Evolutionary conservation across 768 basidiomycete species (phyloP), one percentile per base, ranked within the genome.

Genomic region (Solioccasus polychromus): DNA sequence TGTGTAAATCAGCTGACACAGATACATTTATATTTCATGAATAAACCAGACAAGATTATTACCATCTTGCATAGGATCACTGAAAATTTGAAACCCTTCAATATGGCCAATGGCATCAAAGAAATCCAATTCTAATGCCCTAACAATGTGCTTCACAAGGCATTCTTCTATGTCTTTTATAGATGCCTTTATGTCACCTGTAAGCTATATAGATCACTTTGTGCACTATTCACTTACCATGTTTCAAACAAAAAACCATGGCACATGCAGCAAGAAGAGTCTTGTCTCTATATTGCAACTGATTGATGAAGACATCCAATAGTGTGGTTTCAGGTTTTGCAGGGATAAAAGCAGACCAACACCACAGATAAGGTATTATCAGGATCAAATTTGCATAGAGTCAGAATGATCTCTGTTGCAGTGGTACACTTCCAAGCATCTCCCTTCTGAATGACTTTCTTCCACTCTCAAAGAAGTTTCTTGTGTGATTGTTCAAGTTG

Each of bases 31-130:
- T 61, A 14, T 49, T 32, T 12, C 41, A n/a, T 20, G 15, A 18
- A n/a, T n/a, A n/a, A n/a, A n/a, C n/a, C n/a, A n/a, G n/a, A n/a
- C n/a, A n/a, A n/a, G n/a, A n/a, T n/a, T 19, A 15, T 51, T 51
- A 61, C 60, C 49, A 4, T 54, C 24, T 30, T 48, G 44, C 54
- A 61, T 59, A 7, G 62, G 38, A 20, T 61, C 44, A 1, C 36
- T 34, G 15, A 61, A 61, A 2, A 61, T 48, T 31, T 61, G 60
- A 26, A 62, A 60, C 11, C 59, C 59, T 37, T 60, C 60, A 1
- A 59, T 39, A 17, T 6, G 38, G 12, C 59, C 60, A 0, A 62
- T 42, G 9, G 60, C 57, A 25, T 60, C 60, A 7, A 62, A 53
- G 17, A 60, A 62, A 39, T 47, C 53, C 14, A 49, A 28, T 24